Evolutionary conservation across 441 rosid genomes (phyloP).

Genomic region (Erodium chrysanthum): DNA sequence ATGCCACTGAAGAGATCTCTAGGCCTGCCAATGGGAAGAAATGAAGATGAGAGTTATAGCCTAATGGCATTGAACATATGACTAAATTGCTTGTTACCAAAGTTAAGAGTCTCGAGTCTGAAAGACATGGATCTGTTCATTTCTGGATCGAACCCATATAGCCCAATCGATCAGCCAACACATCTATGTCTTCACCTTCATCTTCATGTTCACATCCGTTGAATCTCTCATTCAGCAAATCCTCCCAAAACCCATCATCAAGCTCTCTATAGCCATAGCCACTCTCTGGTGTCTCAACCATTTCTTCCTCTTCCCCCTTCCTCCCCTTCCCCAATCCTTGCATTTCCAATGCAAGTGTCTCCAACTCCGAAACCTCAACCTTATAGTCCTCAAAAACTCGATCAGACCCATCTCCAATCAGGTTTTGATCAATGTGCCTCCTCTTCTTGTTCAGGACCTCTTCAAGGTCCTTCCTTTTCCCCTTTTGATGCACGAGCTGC

Average conservation of each 20-base stretch:
- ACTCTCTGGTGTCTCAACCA: conserved; percentile 18
- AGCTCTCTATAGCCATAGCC: conserved; percentile 35
- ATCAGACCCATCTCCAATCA: conserved; percentile 31
- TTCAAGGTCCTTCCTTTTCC: conserved; percentile 43
- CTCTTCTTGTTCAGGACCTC: conserved; percentile 49
- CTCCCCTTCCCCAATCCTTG: conserved; percentile 44
- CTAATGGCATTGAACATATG: conserved; percentile 11
- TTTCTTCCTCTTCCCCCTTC: conserved; percentile 2
- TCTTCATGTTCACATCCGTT: conserved; percentile 29
- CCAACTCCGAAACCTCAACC: conserved; percentile 52
- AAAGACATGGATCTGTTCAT: too few species aligned
- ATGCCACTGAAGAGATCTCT: too few species aligned
- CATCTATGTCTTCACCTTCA: conserved; percentile 33
- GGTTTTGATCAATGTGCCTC: conserved; percentile 16
- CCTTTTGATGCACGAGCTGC: conserved; percentile 48
- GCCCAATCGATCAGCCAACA: conserved; percentile 40
- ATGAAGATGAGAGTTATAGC: conserved; percentile 16
- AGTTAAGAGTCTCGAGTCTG: not conserved
- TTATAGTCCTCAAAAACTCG: conserved; percentile 30
- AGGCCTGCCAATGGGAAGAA: conserved; percentile 29
- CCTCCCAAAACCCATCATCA: conserved; percentile 84
- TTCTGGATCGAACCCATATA: conserved; percentile 36
- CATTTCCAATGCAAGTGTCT: conserved; percentile 75
- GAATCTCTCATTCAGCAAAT: conserved; percentile 45
- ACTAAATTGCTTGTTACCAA: not conserved